These are phyloP conservation scores for Aegilops sharonensis DNA, from an alignment of 176 grass and related monocot species.

Conservation along the genomic window DNA sequence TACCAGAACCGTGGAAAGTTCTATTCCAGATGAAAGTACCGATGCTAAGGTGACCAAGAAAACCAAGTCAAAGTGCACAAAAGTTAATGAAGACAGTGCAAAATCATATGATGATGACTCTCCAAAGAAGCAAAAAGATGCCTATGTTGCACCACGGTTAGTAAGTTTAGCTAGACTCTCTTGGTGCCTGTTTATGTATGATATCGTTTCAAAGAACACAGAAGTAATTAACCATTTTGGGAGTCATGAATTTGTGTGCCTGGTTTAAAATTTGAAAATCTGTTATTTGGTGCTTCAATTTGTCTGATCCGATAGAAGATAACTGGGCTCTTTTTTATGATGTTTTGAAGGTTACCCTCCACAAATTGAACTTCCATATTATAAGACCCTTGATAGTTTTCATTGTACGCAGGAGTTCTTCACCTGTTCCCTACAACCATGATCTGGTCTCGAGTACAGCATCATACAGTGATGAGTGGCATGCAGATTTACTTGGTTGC, in stretches of 20 bases:
- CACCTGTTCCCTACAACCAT: constrained; percentile 50
- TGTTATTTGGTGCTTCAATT: not conserved
- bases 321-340: not conserved
- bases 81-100: constrained; percentile 31
- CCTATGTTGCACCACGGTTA: constrained; percentile 34
- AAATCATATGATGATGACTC: constrained; percentile 36
- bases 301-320: not conserved
- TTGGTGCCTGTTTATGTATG: constrained; percentile 18
- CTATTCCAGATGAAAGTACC: constrained; percentile 57
- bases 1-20: constrained; percentile 61
- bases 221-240: not conserved
- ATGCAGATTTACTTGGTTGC: constrained; percentile 98
- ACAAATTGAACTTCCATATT: not conserved
- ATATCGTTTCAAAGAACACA: not conserved
- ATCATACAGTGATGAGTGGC: constrained; percentile 64
- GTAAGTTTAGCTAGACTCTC: constrained; percentile 21
- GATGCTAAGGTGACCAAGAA: constrained; percentile 47
- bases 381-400: constrained; percentile 17
- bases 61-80: constrained; percentile 22
- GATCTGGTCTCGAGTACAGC: constrained; percentile 48
- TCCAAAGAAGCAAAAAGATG: constrained; percentile 42
- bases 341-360: not conserved
- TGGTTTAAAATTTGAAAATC: constrained; percentile 12
- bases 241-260: not conserved
- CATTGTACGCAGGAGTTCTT: constrained; percentile 54